phyloP scores from a whole-genome alignment of 768 basidiomycete genomes.

The Trametes elegans region DNA sequence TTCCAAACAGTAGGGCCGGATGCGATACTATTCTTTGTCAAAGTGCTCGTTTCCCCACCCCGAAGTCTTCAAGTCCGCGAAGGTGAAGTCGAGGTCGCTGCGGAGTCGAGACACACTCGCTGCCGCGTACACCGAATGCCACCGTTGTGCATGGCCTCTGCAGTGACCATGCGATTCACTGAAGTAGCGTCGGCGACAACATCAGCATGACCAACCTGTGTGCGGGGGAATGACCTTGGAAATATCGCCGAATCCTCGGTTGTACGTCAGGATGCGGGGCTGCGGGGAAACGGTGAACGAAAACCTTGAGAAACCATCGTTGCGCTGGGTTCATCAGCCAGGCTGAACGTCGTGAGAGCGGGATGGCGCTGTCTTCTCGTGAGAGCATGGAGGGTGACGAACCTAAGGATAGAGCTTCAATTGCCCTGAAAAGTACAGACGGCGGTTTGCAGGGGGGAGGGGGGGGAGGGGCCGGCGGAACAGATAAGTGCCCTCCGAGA shows the following conservation, averaged over 20 bases:
- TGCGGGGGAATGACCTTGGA: slow-evolving; percentile 15
- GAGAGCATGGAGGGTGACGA: slow-evolving; percentile 1
- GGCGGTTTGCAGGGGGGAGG: background rate
- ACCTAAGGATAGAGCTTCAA: slow-evolving; percentile 13
- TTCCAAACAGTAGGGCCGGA: no score
- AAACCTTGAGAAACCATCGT: background rate
- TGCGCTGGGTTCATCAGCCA: slow-evolving; percentile 10
- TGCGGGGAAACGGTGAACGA: background rate
- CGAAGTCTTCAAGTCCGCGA: background rate
- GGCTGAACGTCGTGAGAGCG: slow-evolving; percentile 5
- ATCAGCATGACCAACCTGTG: no score
- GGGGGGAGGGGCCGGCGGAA: slow-evolving; percentile 10
- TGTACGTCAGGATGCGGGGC: slow-evolving; percentile 7
- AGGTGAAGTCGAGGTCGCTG: background rate
- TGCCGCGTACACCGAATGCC: no score
- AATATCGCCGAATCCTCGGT: slow-evolving; percentile 19
- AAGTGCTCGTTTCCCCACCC: no score
- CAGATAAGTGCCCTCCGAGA: slow-evolving; percentile 6
- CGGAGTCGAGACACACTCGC: no score
- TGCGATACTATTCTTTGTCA: no score
- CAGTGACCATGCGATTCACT: background rate
- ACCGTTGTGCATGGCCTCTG: background rate
- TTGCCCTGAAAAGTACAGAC: slow-evolving; percentile 11
- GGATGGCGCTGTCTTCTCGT: background rate
- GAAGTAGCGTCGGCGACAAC: background rate